Evolutionary conservation across 2,329 filamentous ascomycete species (phyloP).

Genomic region (Hypoxylon sp.): DNA sequence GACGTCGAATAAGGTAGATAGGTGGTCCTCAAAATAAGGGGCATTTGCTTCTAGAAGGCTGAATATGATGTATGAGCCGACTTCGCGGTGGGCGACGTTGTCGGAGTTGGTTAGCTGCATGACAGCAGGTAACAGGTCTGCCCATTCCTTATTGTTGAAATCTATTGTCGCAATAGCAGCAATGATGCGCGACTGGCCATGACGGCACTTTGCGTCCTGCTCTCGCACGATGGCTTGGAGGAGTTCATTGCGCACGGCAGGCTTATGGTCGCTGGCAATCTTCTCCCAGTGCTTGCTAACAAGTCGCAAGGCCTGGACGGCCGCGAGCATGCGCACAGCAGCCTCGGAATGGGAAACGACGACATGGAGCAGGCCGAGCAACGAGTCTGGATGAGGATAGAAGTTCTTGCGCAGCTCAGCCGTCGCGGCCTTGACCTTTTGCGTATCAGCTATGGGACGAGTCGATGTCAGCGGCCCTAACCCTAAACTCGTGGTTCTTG

Average conservation of each 20-base stretch:
- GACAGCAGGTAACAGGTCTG: constrained; percentile 82
- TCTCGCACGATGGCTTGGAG: constrained; percentile 88
- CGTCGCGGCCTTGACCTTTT: constrained; percentile 90
- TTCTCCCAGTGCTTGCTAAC: constrained; percentile 88
- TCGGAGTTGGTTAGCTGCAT: constrained; percentile 82
- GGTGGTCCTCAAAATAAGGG: constrained; percentile 84
- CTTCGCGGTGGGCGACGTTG: constrained; percentile 84
- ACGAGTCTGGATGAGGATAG: constrained; percentile 86
- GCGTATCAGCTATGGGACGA: constrained; percentile 79
- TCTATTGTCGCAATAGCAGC: constrained; percentile 88
- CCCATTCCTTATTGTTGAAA: constrained; percentile 87
- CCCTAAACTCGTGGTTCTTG: not conserved
- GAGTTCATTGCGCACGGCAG: constrained; percentile 82
- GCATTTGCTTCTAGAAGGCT: constrained; percentile 91
- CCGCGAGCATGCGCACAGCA: constrained; percentile 87
- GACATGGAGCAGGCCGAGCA: constrained; percentile 89
- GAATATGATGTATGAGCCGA: constrained; percentile 93
- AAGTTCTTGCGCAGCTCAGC: constrained; percentile 92
- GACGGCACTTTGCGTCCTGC: constrained; percentile 79
- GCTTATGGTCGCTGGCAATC: constrained; percentile 80
- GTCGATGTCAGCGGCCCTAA: constrained; percentile 53
- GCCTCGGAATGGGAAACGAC: constrained; percentile 81
- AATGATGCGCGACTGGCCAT: constrained; percentile 89
- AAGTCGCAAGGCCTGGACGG: constrained; percentile 88
- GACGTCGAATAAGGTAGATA: constrained; percentile 82